Base-by-base conservation (phyloP, 1,139 yeast species). In the Ogataea hybrid region DNA sequence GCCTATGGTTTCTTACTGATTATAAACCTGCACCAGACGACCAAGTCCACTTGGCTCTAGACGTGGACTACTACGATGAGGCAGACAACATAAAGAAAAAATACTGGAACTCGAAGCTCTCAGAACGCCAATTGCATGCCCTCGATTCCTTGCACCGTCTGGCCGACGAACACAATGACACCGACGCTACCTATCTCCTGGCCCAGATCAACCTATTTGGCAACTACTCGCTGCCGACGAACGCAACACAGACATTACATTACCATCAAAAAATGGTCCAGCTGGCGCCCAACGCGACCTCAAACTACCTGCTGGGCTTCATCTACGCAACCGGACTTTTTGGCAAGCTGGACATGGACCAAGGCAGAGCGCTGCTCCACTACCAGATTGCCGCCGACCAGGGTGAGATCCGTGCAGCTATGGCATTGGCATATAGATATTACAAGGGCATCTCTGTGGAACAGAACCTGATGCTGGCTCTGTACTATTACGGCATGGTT, bases 301-400 rank as follows among this genome's bases (percentile, higher is more conserved):
- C 92, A 0, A 81, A 86, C 58, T 89, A 79, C 63, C 83, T 86
- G 80, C 65, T 84, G 10, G 97, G 95, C 0, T 73, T 84, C 42
- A 74, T 83, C 46, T 76, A 88, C 57, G 71, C 94, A 5, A 85
- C 96, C 0, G 97, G 97, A 0, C 64, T 87, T 46, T 84, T 88
- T 68, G 96, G 96, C 1, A 77, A 77, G 32, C 63, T 80, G 1
- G 75, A 75, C 4, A 63, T 71, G 8, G 81, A 88, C 59, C 82
- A 77, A 48, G 81, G 82, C 1, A 74, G 70, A 49, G 90, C 95
- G 0, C 66, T 76, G 17, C 52, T 88, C 21, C 88, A 84, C 63
- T 88, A 82, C 58, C 76, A 81, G 37, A 67, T 79, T 45, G 88
- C 94, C 0, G 84, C 92, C 30, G 77, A 77, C 31, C 69, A 75